phyloP scores from a whole-genome alignment of 441 rosid genomes.

The Euphorbia celastroides region DNA sequence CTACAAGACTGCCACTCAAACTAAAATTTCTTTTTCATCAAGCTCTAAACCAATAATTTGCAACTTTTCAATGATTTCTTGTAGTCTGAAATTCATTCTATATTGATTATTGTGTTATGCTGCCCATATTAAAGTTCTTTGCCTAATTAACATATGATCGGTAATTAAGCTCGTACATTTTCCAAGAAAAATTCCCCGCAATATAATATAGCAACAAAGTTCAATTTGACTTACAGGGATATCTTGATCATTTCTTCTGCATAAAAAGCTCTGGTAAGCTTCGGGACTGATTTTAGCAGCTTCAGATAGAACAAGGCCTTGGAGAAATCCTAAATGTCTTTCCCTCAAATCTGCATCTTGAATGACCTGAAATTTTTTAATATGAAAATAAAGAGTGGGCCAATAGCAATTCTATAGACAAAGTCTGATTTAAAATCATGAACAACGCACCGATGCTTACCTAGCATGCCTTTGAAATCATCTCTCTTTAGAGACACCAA shows the following conservation, averaged over 20 bases:
- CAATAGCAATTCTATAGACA: neutral
- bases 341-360: constrained; percentile 61
- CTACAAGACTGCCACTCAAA: too few relatives aligned
- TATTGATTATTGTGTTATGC: too few relatives aligned
- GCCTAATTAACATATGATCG: neutral
- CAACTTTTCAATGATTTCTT: too few relatives aligned
- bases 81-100: too few relatives aligned
- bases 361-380: constrained; percentile 45
- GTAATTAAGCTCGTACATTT: neutral
- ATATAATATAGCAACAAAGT: neutral
- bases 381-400: neutral
- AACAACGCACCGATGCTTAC: neutral
- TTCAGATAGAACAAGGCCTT: constrained; percentile 55
- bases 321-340: constrained; percentile 78
- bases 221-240: constrained; percentile 53
- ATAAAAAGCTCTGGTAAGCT: constrained; percentile 59
- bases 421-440: neutral
- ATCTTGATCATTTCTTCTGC: constrained; percentile 47
- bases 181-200: neutral
- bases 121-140: too few relatives aligned
- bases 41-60: too few relatives aligned
- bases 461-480: neutral
- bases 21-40: too few relatives aligned
- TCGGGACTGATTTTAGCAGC: constrained; percentile 42
- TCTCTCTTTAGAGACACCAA: neutral